A percentile compares a stretch with the other conserved stretches of the same genome.
Conservation (phyloP, 2,329 filamentous ascomycete species). For the Trichoderma sp. region DNA sequence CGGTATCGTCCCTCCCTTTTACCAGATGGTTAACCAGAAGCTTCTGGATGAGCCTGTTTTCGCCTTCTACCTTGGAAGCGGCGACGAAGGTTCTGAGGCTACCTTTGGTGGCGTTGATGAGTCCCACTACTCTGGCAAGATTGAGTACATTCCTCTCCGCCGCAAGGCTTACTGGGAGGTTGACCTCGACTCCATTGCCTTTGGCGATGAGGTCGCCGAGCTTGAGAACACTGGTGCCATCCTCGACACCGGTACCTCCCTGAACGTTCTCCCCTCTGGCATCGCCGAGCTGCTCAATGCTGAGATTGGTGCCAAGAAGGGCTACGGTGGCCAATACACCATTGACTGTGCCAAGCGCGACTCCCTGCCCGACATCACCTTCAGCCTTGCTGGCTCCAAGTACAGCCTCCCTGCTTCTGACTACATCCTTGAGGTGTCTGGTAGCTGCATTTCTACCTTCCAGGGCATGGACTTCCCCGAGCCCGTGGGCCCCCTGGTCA, state of each 20-base stretch:
- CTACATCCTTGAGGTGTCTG: conserved; percentile 94
- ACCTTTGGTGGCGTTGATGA: conserved; percentile 88
- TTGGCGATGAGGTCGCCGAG: conserved; percentile 83
- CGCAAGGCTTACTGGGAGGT: conserved; percentile 99
- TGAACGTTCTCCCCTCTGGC: conserved; percentile 90
- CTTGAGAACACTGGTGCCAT: conserved; percentile 95
- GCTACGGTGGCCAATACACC: conserved; percentile 94
- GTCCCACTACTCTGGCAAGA: conserved; percentile 78
- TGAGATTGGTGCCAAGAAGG: conserved; percentile 97
- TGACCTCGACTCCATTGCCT: conserved; percentile 87
- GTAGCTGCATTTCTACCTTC: conserved; percentile 95
- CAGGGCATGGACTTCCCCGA: conserved; percentile 94
- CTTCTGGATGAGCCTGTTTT: conserved; percentile 92
- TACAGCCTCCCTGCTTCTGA: conserved; percentile 88
- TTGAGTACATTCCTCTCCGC: conserved; percentile 91
- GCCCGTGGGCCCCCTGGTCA: conserved; percentile 87
- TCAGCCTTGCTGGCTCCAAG: conserved; percentile 87
- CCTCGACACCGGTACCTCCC: conserved; percentile 95
- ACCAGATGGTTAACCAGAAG: conserved; percentile 89
- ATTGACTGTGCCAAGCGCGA: conserved; percentile 86
- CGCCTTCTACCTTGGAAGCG: conserved; percentile 88
- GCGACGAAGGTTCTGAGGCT: conserved; percentile 77
- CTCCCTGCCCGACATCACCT: conserved; percentile 85
- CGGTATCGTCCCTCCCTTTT: conserved; percentile 91
- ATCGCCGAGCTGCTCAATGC: conserved; percentile 96